Evolutionary conservation across 805 yeast genomes (phyloP), one percentile per base, ranked within the genome.

Genomic region (Phaffomyces thermotolerans): DNA sequence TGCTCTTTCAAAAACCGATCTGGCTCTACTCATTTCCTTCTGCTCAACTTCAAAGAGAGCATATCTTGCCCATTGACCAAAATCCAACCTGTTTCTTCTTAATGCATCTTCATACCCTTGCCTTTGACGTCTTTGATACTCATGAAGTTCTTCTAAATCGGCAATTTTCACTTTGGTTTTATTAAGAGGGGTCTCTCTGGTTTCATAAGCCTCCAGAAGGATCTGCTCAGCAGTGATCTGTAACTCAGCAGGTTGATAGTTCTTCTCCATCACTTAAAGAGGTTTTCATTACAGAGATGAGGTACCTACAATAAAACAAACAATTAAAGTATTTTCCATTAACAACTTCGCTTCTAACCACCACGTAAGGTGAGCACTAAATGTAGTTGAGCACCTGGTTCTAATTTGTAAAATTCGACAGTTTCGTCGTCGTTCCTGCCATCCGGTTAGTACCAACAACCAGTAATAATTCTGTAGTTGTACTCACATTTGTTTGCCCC

Each of bases 321-420:
- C 9, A 13, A 30, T 30, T 7, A 18, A 23, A 30, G 8, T 8
- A 29, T 9, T 10, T 10, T 27, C 13, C 12, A 27, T 10, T 25
- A 5, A 13, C 29, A 25, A 20, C 38, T 20, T 32, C 38, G 41
- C 38, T 59, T 39, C 44, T 25, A 43, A 15, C 98, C 98, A 2
- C 99, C 99, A 64, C 98, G 81, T 42, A 91, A 76, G 2, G 98
- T 91, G 54, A 91, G 69, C 15, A 93, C 98, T 57, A 91, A 72
- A 66, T 91, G 97, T 54, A 91, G 70, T 41, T 88, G 87, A 36
- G 91, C 76, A 12, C 97, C 98, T 2, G 95, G 84, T 43, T 71
- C 78, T 34, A 91, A 74, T n/a, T 86, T 85, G 48, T 85, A 82
- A 42, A 73, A 77, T 39, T 71, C 77, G 7, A 88, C 79, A 2